Conservation (phyloP, 257 asterid genomes). For the Knoxia roxburghii region DNA sequence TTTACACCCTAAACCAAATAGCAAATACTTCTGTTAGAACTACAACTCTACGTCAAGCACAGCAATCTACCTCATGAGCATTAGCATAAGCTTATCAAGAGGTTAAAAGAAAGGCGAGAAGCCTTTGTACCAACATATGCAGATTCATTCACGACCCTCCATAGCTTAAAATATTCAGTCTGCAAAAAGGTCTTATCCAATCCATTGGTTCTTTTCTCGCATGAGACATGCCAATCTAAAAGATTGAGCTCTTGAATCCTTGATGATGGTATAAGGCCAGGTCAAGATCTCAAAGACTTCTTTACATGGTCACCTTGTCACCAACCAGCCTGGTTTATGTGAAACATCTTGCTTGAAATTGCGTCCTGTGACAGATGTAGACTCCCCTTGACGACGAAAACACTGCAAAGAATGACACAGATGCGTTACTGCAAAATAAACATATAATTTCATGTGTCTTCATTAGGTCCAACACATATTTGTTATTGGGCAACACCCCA, state of each 20-base stretch:
- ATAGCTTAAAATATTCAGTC: background rate
- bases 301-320: slow-evolving; percentile 48
- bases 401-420: slow-evolving; percentile 46
- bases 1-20: background rate
- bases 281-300: background rate
- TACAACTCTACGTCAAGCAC: background rate
- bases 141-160: background rate
- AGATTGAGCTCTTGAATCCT: slow-evolving; percentile 2
- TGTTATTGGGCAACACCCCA: too few relatives aligned
- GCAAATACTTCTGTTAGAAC: too few relatives aligned
- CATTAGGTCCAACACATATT: background rate
- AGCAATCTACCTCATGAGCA: background rate
- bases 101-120: background rate
- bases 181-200: background rate
- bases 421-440: slow-evolving; percentile 11
- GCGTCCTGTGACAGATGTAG: slow-evolving; percentile 63
- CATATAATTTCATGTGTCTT: background rate
- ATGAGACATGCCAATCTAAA: background rate
- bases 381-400: slow-evolving; percentile 89
- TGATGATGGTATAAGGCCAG: slow-evolving; percentile 5
- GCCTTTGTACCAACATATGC: background rate
- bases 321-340: slow-evolving; percentile 85
- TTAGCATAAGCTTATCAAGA: background rate
- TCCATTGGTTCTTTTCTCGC: background rate
- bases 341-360: slow-evolving; percentile 59